Evolutionary conservation across 2,329 filamentous ascomycete genomes (phyloP), one percentile per base, ranked within the genome.

Genomic region (Periconia digitata): DNA sequence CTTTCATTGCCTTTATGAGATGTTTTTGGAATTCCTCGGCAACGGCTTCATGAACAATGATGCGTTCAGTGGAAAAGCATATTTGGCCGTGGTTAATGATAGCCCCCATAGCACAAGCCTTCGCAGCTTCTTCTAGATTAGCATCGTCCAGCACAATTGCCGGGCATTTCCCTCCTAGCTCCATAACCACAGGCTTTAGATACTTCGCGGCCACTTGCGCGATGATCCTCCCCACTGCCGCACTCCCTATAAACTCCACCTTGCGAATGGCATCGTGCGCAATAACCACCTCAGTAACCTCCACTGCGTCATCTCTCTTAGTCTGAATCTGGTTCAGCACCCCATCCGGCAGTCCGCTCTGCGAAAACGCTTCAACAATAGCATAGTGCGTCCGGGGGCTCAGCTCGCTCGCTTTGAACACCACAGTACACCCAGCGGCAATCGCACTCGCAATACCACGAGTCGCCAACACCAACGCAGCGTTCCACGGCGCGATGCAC

Each of bases 131-230:
- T 18, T 76, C 70, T n/a, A 79, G 62, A 56, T 79, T 71, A 58
- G 72, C 74, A 54, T 77, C 74, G 40, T 72, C 66, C 48, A 76
- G 74, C 35, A 77, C 67, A 20, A 77, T 69, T 1, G 70, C 70
- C n/a, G 74, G 74, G 13, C 64, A n/a, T n/a, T n/a, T n/a, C n/a
- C n/a, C n/a, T n/a, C n/a, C n/a, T n/a, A n/a, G n/a, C n/a, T n/a
- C n/a, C n/a, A n/a, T n/a, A n/a, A n/a, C n/a, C n/a, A n/a, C n/a
- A n/a, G n/a, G n/a, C n/a, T n/a, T n/a, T n/a, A 76, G 51, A 47
- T 74, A 72, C 32, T 60, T 67, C 1, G 73, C 73, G 21, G 56
- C 64, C 17, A 70, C 59, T 53, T 71, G 67, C 8, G 49, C 53
- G 37, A 74, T 65, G 23, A 62, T 58, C 32, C 63, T 58, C 12